Conservation (phyloP, 345 rosid species). For the Lumnitzera racemosa region DNA sequence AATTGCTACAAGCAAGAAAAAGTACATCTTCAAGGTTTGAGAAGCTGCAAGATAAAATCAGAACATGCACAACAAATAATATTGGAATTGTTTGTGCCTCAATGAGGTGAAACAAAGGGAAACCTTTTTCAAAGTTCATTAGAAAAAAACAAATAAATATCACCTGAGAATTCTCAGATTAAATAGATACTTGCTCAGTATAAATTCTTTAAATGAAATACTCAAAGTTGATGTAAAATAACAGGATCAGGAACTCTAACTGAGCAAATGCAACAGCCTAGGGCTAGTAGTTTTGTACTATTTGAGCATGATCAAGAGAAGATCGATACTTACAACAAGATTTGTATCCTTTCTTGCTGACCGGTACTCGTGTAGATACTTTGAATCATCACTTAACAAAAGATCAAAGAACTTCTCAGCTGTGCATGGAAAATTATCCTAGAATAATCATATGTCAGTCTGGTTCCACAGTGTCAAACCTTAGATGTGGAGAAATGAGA, state of each 20-base stretch:
- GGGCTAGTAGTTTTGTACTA: neutral
- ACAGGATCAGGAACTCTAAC: neutral
- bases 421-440: conserved; percentile 72
- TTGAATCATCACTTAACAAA: conserved; percentile 63
- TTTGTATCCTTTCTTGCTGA: conserved; percentile 67
- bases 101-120: too few relatives aligned
- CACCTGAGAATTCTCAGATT: too few relatives aligned
- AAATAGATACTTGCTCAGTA: too few relatives aligned
- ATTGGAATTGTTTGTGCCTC: too few relatives aligned
- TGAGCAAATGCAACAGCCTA: neutral
- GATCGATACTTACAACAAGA: conserved; percentile 49
- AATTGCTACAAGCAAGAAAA: too few relatives aligned
- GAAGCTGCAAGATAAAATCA: too few relatives aligned
- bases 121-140: too few relatives aligned
- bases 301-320: neutral
- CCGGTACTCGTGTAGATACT: conserved; percentile 58
- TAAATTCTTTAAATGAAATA: too few relatives aligned
- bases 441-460: conserved; percentile 11
- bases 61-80: too few relatives aligned
- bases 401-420: conserved; percentile 59
- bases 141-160: too few relatives aligned
- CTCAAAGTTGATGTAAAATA: neutral
- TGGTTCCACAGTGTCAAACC: neutral
- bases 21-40: too few relatives aligned
- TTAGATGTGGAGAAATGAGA: conserved; percentile 7